A percentile compares a stretch with the other conserved stretches of the same genome.
These are phyloP conservation scores for Trichosporon sp. DNA, from an alignment of 1,284 basidiomycete species.

Conservation along the genomic window DNA sequence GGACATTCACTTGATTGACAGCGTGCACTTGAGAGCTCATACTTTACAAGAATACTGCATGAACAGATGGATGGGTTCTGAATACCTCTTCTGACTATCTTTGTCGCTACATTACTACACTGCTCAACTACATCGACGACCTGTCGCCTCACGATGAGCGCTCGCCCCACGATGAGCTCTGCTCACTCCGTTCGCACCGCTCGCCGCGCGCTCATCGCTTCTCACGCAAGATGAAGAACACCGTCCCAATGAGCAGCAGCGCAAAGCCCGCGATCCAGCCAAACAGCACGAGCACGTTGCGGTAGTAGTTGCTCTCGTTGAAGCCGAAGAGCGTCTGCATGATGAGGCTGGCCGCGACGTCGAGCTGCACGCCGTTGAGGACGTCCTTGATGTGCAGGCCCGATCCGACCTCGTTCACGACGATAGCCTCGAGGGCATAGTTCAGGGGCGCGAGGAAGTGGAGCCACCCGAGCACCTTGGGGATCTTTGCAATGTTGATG, in stretches of 20 bases:
- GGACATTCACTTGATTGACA: too few relatives aligned
- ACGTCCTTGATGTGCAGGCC: conserved; percentile 73
- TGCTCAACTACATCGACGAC: too few relatives aligned
- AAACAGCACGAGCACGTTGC: conserved; percentile 73
- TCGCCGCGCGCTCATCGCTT: too few relatives aligned
- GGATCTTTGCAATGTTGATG: conserved; percentile 71
- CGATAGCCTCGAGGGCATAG: conserved; percentile 71
- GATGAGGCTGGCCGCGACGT: conserved; percentile 70
- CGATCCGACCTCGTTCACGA: conserved; percentile 79
- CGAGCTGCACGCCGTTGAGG: conserved; percentile 71
- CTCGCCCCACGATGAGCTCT: too few relatives aligned
- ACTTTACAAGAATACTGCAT: too few relatives aligned
- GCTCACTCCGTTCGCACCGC: not conserved
- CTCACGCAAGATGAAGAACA: conserved; percentile 70
- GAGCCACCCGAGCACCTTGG: conserved; percentile 76
- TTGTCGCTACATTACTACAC: too few relatives aligned
- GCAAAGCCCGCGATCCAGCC: conserved; percentile 74
- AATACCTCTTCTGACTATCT: too few relatives aligned
- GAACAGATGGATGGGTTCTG: too few relatives aligned
- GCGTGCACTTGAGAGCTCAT: too few relatives aligned
- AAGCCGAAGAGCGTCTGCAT: conserved; percentile 79
- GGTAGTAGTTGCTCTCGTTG: conserved; percentile 58
- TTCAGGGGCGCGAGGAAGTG: conserved; percentile 56
- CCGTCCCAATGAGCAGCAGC: conserved; percentile 60
- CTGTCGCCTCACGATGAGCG: too few relatives aligned